phyloP scores from a whole-genome alignment of 805 yeast genomes.

The Jamesozyma piceae region DNA sequence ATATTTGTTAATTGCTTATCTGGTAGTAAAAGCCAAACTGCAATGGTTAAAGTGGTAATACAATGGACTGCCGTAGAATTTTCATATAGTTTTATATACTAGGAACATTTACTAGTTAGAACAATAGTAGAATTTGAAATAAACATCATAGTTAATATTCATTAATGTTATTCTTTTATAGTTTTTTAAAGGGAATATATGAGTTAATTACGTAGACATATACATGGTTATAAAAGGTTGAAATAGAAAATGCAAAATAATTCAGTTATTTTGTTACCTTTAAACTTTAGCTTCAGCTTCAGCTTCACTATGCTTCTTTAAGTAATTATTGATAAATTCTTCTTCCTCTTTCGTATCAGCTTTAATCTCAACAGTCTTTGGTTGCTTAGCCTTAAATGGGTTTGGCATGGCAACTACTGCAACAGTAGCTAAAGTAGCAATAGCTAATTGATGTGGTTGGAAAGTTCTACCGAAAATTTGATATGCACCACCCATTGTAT shows the following conservation, averaged over 20 bases:
- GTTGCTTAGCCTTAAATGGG: constrained; percentile 50
- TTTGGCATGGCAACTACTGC: constrained; percentile 58
- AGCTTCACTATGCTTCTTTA: constrained; percentile 31
- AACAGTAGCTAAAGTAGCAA: constrained; percentile 70
- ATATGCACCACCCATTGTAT: constrained; percentile 73
- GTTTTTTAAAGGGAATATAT: constrained; percentile 1
- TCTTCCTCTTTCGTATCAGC: constrained; percentile 85
- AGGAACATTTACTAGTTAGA: neutral
- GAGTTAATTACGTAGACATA: neutral
- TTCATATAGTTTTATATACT: neutral
- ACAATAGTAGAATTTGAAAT: no score
- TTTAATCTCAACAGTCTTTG: constrained; percentile 57
- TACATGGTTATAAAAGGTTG: neutral
- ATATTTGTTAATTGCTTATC: constrained; percentile 20
- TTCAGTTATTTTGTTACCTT: neutral
- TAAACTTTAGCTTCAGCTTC: neutral
- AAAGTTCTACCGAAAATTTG: constrained; percentile 74
- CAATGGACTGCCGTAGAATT: neutral
- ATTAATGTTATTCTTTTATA: neutral
- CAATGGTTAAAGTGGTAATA: constrained; percentile 26
- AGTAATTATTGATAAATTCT: constrained; percentile 69
- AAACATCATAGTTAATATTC: neutral
- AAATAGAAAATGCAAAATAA: neutral
- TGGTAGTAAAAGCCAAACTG: constrained; percentile 20
- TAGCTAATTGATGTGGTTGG: constrained; percentile 75